Percentiles rank a stretch among this genome's conserved stretches.
phyloP scores from a whole-genome alignment of 2,329 filamentous ascomycete genomes.

The Microcyclospora pomicola region DNA sequence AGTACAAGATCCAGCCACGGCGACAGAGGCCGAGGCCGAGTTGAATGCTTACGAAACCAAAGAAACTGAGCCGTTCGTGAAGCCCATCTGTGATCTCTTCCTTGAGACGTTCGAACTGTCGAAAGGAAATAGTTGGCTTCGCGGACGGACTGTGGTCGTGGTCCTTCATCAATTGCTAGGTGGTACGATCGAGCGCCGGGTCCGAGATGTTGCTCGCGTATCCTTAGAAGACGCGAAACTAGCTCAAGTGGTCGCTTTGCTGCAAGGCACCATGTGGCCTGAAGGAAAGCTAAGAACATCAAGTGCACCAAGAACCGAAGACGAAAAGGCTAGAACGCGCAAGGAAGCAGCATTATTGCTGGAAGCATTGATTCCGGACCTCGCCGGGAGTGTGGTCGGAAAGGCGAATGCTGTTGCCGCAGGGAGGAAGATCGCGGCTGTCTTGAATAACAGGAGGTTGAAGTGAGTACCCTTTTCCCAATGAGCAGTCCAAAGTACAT shows the following conservation, averaged over 20 bases:
- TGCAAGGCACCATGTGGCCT: conserved; percentile 75
- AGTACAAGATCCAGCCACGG: conserved; percentile 33
- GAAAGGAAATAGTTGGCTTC: conserved; percentile 90
- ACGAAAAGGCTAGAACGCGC: conserved; percentile 66
- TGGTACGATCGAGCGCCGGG: conserved; percentile 89
- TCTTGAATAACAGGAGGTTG: conserved; percentile 76
- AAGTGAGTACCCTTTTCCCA: conserved; percentile 51
- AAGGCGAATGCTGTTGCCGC: conserved; percentile 82
- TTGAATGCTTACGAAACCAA: conserved; percentile 83
- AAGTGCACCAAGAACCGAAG: conserved; percentile 44
- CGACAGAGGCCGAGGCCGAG: conserved; percentile 79
- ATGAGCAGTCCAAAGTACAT: background rate
- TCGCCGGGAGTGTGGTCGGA: conserved; percentile 87
- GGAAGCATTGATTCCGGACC: conserved; percentile 75
- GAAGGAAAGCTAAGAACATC: conserved; percentile 42
- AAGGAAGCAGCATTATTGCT: conserved; percentile 83
- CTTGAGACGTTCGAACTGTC: conserved; percentile 91
- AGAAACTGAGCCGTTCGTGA: conserved; percentile 88
- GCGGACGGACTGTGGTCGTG: conserved; percentile 87
- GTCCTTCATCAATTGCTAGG: conserved; percentile 91
- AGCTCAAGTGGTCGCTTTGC: conserved; percentile 56
- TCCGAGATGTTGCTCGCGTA: conserved; percentile 66
- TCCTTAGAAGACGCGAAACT: conserved; percentile 67
- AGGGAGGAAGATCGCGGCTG: conserved; percentile 75
- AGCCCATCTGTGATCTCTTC: conserved; percentile 95